Percentiles rank a stretch among this genome's conserved stretches.
Evolutionary conservation across 129 eudicot species (phyloP).

Genomic region (Flaveria trinervia): DNA sequence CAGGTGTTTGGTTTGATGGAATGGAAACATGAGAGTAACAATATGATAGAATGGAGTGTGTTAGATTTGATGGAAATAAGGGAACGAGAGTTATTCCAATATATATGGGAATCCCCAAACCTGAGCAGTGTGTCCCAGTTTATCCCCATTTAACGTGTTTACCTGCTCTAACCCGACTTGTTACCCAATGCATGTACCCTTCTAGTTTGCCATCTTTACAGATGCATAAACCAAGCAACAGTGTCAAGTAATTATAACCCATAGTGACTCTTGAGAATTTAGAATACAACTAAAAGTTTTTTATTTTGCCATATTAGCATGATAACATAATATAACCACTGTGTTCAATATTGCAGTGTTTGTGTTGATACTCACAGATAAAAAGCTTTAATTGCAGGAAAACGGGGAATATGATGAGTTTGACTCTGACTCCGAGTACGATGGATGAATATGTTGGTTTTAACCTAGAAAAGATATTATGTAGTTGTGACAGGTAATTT

Average conservation of each 20-base stretch:
- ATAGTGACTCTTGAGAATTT: background rate
- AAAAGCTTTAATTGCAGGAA: constrained; percentile 51
- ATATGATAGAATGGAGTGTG: background rate
- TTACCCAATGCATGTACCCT: background rate
- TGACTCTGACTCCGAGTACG: constrained; percentile 63
- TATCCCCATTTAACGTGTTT: background rate
- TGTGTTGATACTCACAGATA: constrained; percentile 5
- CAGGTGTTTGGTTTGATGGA: background rate
- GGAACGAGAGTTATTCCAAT: background rate
- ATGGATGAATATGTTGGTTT: constrained; percentile 30
- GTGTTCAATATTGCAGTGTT: background rate
- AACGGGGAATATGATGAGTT: constrained; percentile 51
- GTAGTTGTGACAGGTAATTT: background rate
- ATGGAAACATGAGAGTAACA: background rate
- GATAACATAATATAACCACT: background rate
- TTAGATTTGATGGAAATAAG: background rate
- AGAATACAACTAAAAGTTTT: background rate
- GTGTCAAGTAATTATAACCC: background rate
- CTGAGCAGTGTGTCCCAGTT: background rate
- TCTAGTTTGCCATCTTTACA: background rate
- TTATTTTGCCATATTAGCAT: background rate
- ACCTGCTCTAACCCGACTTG: background rate
- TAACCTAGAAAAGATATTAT: background rate
- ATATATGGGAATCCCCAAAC: constrained; percentile 15
- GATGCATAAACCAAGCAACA: background rate